Evolutionary conservation across 495 filamentous ascomycete genomes (phyloP).

Genomic region (Talaromyces ruber): DNA sequence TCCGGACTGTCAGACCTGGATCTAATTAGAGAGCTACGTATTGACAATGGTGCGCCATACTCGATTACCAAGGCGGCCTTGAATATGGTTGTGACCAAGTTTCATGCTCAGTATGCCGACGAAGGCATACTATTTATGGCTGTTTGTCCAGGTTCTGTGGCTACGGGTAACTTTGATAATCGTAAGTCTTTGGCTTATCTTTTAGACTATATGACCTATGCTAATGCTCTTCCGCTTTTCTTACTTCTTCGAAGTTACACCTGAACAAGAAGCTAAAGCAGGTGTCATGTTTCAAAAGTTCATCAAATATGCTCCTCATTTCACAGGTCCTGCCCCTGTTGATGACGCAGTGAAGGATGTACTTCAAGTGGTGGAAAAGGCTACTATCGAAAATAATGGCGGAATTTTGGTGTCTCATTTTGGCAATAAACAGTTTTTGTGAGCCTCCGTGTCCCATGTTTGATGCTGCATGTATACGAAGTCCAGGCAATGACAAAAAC

Average conservation of each 20-base stretch:
- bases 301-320: conserved; percentile 35
- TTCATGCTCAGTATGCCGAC: conserved; percentile 40
- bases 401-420: conserved; percentile 46
- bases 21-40: conserved; percentile 20
- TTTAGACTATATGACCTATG: not conserved
- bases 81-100: conserved; percentile 38
- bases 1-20: conserved; percentile 40
- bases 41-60: conserved; percentile 22
- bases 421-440: conserved; percentile 39
- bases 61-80: conserved; percentile 33
- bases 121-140: conserved; percentile 43
- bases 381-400: conserved; percentile 39
- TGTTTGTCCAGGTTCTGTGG: conserved; percentile 40
- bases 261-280: conserved; percentile 22
- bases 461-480: not conserved
- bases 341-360: conserved; percentile 33
- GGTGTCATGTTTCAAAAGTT: conserved; percentile 25
- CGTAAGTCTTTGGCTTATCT: conserved; percentile 11
- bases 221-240: conserved; percentile 1
- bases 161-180: conserved; percentile 21
- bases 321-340: conserved; percentile 33
- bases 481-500: not conserved
- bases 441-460: not conserved
- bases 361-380: conserved; percentile 27
- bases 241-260: conserved; percentile 21